Conservation (phyloP, 208 protist species). For the Acanthamoeba castellanii region DNA sequence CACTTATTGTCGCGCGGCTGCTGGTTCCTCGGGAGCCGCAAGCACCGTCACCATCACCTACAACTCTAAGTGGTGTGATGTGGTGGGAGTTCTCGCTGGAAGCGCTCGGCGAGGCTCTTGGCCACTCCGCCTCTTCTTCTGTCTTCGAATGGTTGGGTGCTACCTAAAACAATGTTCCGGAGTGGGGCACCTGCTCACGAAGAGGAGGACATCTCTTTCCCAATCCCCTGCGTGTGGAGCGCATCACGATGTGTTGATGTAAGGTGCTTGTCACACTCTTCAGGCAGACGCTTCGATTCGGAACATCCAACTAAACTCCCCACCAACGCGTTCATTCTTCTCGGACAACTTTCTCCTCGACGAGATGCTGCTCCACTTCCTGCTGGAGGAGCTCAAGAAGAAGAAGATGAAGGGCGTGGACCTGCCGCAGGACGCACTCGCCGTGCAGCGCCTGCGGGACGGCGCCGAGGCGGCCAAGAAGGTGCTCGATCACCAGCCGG, state of each 20-base stretch:
- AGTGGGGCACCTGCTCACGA: too few relatives aligned
- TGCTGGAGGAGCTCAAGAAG: constrained; percentile 96
- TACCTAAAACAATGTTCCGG: too few relatives aligned
- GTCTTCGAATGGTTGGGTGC: too few relatives aligned
- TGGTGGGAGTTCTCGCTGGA: background rate
- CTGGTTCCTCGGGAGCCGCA: background rate
- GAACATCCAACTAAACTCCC: too few relatives aligned
- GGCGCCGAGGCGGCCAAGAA: constrained; percentile 84
- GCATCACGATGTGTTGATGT: too few relatives aligned
- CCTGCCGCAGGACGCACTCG: constrained; percentile 95
- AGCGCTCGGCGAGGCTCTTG: background rate
- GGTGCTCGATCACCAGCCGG: constrained; percentile 7
- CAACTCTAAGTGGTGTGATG: background rate
- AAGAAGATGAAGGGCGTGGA: constrained; percentile 90
- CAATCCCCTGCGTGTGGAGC: too few relatives aligned
- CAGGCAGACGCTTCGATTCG: too few relatives aligned
- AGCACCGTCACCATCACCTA: background rate
- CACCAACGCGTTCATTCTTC: too few relatives aligned
- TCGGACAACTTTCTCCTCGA: constrained; percentile 99
- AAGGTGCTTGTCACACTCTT: too few relatives aligned
- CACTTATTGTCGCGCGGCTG: background rate
- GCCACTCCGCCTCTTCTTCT: too few relatives aligned
- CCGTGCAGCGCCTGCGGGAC: constrained; percentile 97
- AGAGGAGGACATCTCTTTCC: too few relatives aligned
- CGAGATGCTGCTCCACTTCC: constrained; percentile 91